These are phyloP conservation scores for Russula sp. DNA, from an alignment of 768 basidiomycete species.

Conservation along the genomic window DNA sequence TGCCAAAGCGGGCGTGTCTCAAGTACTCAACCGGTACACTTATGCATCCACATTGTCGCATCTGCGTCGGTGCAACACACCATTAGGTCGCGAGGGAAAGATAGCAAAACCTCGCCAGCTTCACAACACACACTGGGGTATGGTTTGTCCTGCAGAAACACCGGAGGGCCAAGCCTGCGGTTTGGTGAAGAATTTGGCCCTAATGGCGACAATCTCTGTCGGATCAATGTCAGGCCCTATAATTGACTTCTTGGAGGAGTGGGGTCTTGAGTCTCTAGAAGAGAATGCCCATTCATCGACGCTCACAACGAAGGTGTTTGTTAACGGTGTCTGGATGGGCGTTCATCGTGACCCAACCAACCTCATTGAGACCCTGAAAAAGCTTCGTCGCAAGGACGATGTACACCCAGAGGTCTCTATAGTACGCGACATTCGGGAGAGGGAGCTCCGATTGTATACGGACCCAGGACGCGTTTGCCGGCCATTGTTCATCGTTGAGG, in stretches of 20 bases:
- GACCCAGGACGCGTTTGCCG: slow-evolving; percentile 97
- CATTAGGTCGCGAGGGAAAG: slow-evolving; percentile 96
- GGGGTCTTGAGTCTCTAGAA: slow-evolving; percentile 93
- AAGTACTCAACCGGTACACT: slow-evolving; percentile 97
- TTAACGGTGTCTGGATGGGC: slow-evolving; percentile 99
- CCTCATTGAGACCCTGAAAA: slow-evolving; percentile 88
- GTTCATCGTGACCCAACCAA: slow-evolving; percentile 93
- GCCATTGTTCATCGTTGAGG: slow-evolving; percentile 93
- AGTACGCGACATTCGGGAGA: slow-evolving; percentile 95
- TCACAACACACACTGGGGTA: slow-evolving; percentile 99
- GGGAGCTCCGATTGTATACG: slow-evolving; percentile 89
- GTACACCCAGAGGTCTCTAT: slow-evolving; percentile 96
- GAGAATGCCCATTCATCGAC: slow-evolving; percentile 84
- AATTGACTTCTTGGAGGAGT: slow-evolving; percentile 97
- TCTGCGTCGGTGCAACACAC: slow-evolving; percentile 96
- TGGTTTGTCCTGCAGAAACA: slow-evolving; percentile 99
- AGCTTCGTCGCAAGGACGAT: slow-evolving; percentile 87
- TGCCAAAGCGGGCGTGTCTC: slow-evolving; percentile 96
- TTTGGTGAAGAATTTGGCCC: slow-evolving; percentile 94
- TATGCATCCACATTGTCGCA: slow-evolving; percentile 98
- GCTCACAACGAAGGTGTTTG: slow-evolving; percentile 92
- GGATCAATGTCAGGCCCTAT: slow-evolving; percentile 94
- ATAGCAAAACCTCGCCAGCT: slow-evolving; percentile 98
- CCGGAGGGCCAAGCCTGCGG: slow-evolving; percentile 99
- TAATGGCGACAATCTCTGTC: slow-evolving; percentile 97